A percentile compares a stretch with the other conserved stretches of the same genome.
Conservation (phyloP, 2,329 filamentous ascomycete genomes). For the Pseudogymnoascus sp. region DNA sequence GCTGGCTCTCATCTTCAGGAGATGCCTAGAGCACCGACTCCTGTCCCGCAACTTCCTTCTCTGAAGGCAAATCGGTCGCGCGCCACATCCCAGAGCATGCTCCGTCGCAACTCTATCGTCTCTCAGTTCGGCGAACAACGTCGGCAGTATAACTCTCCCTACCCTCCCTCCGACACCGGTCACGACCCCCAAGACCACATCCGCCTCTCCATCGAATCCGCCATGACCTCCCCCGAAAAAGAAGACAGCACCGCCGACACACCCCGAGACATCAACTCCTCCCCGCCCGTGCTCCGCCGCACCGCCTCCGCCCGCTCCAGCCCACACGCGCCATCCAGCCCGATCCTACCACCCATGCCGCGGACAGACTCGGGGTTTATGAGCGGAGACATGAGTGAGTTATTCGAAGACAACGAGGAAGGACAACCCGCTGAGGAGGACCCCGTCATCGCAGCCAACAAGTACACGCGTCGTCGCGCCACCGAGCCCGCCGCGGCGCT, state of each 20-base stretch:
- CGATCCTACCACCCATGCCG: slow-evolving; percentile 50
- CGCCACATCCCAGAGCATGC: slow-evolving; percentile 37
- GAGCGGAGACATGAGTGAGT: slow-evolving; percentile 50
- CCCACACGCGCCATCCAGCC: slow-evolving; percentile 63
- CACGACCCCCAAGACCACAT: slow-evolving; percentile 27
- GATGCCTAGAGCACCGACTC: slow-evolving; percentile 69
- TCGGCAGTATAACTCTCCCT: slow-evolving; percentile 34
- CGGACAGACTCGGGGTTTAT: slow-evolving; percentile 72
- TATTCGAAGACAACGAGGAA: slow-evolving; percentile 56
- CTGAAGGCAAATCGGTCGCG: slow-evolving; percentile 29
- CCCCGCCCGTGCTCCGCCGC: slow-evolving; percentile 70
- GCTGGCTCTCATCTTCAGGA: slow-evolving; percentile 56
- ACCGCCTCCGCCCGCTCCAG: slow-evolving; percentile 65
- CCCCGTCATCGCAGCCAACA: slow-evolving; percentile 29
- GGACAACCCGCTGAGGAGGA: slow-evolving; percentile 33
- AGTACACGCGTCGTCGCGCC: slow-evolving; percentile 24
- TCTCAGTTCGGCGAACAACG: slow-evolving; percentile 34
- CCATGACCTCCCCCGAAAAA: slow-evolving; percentile 43
- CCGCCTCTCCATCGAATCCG: slow-evolving; percentile 35
- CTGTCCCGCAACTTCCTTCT: slow-evolving; percentile 48
- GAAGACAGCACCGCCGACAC: slow-evolving; percentile 53
- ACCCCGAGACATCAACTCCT: slow-evolving; percentile 79
- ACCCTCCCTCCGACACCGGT: slow-evolving; percentile 31
- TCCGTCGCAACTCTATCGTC: slow-evolving; percentile 57
- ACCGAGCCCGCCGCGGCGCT: slow-evolving; percentile 14